A percentile compares a stretch with the other conserved stretches of the same genome.
These are phyloP conservation scores for Periconia sp. DNA, from an alignment of 2,329 filamentous ascomycete species.

Conservation along the genomic window DNA sequence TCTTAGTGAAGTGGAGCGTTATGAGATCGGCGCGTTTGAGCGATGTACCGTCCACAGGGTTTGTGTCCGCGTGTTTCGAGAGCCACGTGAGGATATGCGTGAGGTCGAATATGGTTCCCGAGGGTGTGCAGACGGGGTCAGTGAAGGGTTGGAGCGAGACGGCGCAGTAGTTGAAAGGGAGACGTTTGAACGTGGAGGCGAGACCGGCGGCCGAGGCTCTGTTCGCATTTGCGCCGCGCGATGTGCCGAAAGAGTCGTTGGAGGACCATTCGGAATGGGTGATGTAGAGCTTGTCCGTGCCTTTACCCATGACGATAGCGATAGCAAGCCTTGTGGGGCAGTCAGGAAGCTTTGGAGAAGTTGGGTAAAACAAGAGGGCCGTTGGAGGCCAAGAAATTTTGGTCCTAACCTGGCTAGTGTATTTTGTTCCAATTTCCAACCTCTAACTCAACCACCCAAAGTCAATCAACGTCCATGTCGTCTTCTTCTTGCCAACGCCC, in stretches of 20 bases:
- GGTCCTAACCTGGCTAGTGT: too few relatives aligned
- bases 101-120: conserved; percentile 92
- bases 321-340: neutral
- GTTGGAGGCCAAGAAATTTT: too few relatives aligned
- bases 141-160: conserved; percentile 94
- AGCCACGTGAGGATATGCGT: conserved; percentile 95
- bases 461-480: neutral
- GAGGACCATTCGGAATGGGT: conserved; percentile 98
- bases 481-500: neutral
- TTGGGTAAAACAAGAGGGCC: too few relatives aligned
- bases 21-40: conserved; percentile 84
- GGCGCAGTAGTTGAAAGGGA: conserved; percentile 98
- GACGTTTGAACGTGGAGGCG: conserved; percentile 74
- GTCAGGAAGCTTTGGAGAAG: too few relatives aligned
- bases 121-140: conserved; percentile 87
- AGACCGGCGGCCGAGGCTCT: conserved; percentile 57
- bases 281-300: conserved; percentile 63
- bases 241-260: conserved; percentile 84
- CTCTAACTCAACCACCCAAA: too few relatives aligned
- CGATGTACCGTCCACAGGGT: conserved; percentile 83
- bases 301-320: conserved; percentile 40
- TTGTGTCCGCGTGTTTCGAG: conserved; percentile 89
- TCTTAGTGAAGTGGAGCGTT: conserved; percentile 89
- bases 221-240: conserved; percentile 70
- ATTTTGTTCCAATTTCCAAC: too few relatives aligned